Percentiles rank a stretch among this genome's conserved stretches.
Conservation (phyloP, 2,329 filamentous ascomycete species). For the Diaporthe ampelina region DNA sequence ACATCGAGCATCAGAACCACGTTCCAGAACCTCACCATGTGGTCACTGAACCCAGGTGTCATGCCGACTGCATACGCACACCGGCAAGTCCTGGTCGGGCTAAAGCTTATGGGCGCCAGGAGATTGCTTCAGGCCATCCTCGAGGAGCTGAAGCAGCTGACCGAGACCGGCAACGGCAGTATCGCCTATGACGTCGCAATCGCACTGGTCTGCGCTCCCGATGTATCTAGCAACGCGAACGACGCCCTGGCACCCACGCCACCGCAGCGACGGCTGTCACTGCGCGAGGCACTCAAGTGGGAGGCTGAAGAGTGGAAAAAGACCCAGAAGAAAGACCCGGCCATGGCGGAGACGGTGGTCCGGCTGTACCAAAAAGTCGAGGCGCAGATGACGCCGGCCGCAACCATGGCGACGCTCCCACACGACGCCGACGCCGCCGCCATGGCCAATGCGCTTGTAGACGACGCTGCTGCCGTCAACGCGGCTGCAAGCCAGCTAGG, state of each 20-base stretch:
- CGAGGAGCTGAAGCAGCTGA: slow-evolving; percentile 76
- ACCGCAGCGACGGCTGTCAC: slow-evolving; percentile 64
- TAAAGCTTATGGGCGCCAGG: slow-evolving; percentile 73
- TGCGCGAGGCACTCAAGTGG: slow-evolving; percentile 71
- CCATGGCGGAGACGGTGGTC: slow-evolving; percentile 72
- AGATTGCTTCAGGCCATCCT: slow-evolving; percentile 73
- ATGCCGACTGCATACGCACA: slow-evolving; percentile 79
- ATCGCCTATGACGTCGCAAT: slow-evolving; percentile 75
- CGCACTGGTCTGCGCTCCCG: slow-evolving; percentile 78
- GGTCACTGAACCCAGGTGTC: slow-evolving; percentile 71
- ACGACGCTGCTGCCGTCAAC: slow-evolving; percentile 56
- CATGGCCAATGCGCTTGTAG: slow-evolving; percentile 52
- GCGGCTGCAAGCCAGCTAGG: slow-evolving; percentile 46
- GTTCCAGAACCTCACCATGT: slow-evolving; percentile 74
- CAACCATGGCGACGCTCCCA: slow-evolving; percentile 32
- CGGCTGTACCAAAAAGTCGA: slow-evolving; percentile 76
- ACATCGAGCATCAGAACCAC: slow-evolving; percentile 70
- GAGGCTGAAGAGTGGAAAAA: slow-evolving; percentile 71
- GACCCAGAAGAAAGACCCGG: slow-evolving; percentile 68
- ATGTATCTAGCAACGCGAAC: slow-evolving; percentile 64
- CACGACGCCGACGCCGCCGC: slow-evolving; percentile 47
- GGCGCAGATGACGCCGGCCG: slow-evolving; percentile 66
- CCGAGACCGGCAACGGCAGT: slow-evolving; percentile 69
- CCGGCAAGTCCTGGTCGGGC: slow-evolving; percentile 73
- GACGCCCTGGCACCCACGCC: slow-evolving; percentile 54